Evolutionary conservation across 805 yeast genomes (phyloP).

Genomic region (Kazachstania martiniae): DNA sequence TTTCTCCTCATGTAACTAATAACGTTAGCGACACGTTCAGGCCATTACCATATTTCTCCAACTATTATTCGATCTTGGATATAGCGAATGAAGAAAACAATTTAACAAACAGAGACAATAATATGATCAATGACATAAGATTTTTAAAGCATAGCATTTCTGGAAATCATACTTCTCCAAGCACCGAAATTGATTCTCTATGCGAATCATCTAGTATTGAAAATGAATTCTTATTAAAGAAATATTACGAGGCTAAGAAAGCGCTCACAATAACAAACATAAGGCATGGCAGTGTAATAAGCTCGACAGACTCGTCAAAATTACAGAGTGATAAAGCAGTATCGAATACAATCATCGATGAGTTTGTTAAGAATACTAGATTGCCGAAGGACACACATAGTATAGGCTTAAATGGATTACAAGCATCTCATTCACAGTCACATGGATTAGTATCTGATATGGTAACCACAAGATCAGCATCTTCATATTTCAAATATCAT

Average conservation of each 20-base stretch:
- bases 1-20: no score
- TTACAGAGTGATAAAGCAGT: background rate
- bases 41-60: background rate
- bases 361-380: constrained; percentile 1
- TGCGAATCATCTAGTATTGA: background rate
- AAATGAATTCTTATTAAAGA: constrained; percentile 11
- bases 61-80: background rate
- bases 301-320: constrained; percentile 1
- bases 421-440: background rate
- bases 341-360: background rate
- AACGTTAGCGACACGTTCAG: no score
- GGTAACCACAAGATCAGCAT: constrained; percentile 3
- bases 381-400: constrained; percentile 3
- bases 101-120: no score
- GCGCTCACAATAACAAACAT: constrained; percentile 3
- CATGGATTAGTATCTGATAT: constrained; percentile 1
- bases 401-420: no score
- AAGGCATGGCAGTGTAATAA: constrained; percentile 10
- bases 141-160: no score
- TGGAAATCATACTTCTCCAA: background rate
- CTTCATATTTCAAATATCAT: constrained; percentile 13
- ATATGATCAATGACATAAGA: no score
- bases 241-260: constrained; percentile 9
- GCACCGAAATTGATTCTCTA: no score
- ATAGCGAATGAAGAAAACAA: background rate